Evolutionary conservation across 2,329 filamentous ascomycete species (phyloP), one percentile per base, ranked within the genome.

Genomic region (Cercospora sp.): DNA sequence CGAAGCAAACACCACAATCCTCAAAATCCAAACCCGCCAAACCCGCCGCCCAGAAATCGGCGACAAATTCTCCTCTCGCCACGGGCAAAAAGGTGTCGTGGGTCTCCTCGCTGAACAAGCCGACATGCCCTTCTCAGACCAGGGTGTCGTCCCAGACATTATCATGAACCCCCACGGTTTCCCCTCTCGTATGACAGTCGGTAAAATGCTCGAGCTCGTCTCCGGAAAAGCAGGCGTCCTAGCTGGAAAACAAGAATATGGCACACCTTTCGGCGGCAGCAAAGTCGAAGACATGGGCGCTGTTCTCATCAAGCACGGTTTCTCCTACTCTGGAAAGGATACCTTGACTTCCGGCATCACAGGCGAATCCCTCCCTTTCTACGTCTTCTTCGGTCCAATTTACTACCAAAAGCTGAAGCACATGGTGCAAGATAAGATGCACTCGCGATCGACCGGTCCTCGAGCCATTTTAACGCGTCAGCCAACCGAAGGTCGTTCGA

Each of bases 111-210:
- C 94, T 18, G 92, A 97, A 70, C 94, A 98, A 81, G 93, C 95
- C 77, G 95, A 99, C 78, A 91, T 99, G 89, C 95, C 95, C 0
- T 99, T 99, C 82, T 91, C 91, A 40, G 95, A 99, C 80, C 84
- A 86, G 63, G 96, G 95, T 2, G 88, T 99, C 73, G 90, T 89
- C n/a, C 95, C 95, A 0, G 95, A 99, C 80, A 97, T 99, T 73
- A 99, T 99, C 87, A 99, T 99, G 95, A 99, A 99, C 84, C 95
- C 96, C 0, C 95, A 99, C 82, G 95, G 95, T 89, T 99, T 99
- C 86, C 95, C 95, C 1, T 98, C 94, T 34, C 95, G 95, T 80
- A 99, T 99, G 95, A 99, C 95, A 64, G 95, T 99, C 70, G 95
- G 95, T 34, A 99, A 99, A 81, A 91, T 99, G 85, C 88, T 99